These are phyloP conservation scores for Cytospora piceicola DNA, from an alignment of 2,329 filamentous ascomycete genomes.

Conservation along the genomic window DNA sequence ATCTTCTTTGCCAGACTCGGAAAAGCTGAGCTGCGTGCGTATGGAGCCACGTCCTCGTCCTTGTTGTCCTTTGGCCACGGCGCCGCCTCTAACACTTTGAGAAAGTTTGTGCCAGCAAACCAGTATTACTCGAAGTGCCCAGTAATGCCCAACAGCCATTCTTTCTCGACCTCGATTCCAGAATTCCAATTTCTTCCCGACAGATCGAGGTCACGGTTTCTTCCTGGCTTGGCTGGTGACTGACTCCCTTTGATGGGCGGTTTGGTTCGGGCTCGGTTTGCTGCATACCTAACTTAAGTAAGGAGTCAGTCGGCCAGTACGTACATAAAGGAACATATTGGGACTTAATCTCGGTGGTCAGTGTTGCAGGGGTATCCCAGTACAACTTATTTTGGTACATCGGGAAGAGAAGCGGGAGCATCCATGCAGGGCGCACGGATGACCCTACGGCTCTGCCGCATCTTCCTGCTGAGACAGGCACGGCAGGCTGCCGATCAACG, in stretches of 20 bases:
- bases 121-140: neutral
- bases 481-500: slow-evolving; percentile 5
- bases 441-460: neutral
- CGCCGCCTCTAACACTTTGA: neutral
- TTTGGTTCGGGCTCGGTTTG: neutral
- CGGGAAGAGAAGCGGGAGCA: neutral
- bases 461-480: neutral
- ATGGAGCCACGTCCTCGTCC: neutral
- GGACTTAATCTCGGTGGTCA: neutral
- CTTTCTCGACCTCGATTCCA: neutral
- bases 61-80: neutral
- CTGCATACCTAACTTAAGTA: too few relatives aligned
- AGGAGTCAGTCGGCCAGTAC: neutral
- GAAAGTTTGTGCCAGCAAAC: neutral
- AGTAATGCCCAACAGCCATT: neutral
- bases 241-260: neutral
- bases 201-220: too few relatives aligned
- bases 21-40: neutral
- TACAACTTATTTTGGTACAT: neutral
- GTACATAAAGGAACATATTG: too few relatives aligned
- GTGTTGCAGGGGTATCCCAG: neutral
- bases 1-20: neutral
- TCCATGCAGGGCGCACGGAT: neutral
- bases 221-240: too few relatives aligned
- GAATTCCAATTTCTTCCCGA: neutral